Percentiles rank a stretch among this genome's conserved stretches.
Conservation (phyloP, 108 stramenopile genomes). For the Schizochytrium sp. region DNA sequence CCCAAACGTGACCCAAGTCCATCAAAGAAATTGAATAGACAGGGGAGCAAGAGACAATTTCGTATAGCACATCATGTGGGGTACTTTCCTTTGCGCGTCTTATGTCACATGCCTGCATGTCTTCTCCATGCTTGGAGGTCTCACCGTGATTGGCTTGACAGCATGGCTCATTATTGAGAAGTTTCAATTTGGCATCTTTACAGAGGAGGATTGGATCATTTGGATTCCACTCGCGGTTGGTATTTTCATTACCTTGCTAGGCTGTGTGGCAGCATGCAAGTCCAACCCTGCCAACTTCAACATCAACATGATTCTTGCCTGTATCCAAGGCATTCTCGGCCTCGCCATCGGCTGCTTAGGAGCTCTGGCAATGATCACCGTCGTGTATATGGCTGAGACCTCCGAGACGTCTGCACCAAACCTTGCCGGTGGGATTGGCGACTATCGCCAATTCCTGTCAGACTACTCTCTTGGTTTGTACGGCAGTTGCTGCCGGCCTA, state of each 20-base stretch:
- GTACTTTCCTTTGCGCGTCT: conserved; percentile 5
- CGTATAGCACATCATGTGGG: not conserved
- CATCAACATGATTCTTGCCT: conserved; percentile 30
- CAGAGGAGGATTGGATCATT: not conserved
- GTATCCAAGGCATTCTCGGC: not conserved
- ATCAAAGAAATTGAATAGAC: not conserved
- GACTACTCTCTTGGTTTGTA: conserved; percentile 8
- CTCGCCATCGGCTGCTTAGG: conserved; percentile 1
- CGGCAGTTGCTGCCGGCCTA: conserved; percentile 21
- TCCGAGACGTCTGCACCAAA: not conserved
- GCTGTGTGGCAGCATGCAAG: conserved; percentile 14
- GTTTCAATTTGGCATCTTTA: conserved; percentile 1
- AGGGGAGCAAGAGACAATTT: not conserved
- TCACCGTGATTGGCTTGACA: not conserved
- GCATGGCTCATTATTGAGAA: not conserved
- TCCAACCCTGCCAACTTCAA: not conserved
- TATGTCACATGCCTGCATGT: not conserved
- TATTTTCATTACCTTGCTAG: not conserved
- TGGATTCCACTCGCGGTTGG: not conserved
- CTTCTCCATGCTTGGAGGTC: conserved; percentile 4
- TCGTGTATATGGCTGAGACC: not conserved
- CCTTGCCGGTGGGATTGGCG: not conserved
- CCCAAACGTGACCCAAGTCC: not conserved
- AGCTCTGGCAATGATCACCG: not conserved
- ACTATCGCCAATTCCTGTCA: not conserved